Conservation (phyloP, 768 basidiomycete species). For the Artomyces pyxidatus region DNA sequence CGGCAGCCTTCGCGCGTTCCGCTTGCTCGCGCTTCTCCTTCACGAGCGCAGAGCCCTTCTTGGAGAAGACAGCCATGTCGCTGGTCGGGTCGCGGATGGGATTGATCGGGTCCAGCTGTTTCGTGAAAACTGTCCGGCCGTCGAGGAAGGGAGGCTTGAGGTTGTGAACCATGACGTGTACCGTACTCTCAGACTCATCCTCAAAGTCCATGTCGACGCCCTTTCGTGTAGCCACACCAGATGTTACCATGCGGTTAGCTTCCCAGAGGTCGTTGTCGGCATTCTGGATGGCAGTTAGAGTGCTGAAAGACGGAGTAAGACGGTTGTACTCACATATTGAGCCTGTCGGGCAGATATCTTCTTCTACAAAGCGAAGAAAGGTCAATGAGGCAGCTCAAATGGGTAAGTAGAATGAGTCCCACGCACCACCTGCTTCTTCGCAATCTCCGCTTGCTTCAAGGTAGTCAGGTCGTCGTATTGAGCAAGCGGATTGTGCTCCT, state of each 20-base stretch:
- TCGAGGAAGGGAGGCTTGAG: conserved; percentile 97
- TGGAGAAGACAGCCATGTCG: conserved; percentile 93
- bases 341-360: conserved; percentile 92
- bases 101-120: conserved; percentile 94
- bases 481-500: conserved; percentile 86
- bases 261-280: conserved; percentile 99
- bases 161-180: conserved; percentile 96
- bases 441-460: conserved; percentile 66
- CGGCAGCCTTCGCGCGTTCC: conserved; percentile 92
- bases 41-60: conserved; percentile 92
- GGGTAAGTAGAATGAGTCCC: conserved; percentile 12
- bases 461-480: conserved; percentile 83
- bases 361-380: too few relatives aligned
- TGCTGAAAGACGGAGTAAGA: not conserved
- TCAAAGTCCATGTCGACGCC: conserved; percentile 90
- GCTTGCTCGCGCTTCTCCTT: conserved; percentile 96
- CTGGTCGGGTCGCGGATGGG: conserved; percentile 90
- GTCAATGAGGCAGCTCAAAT: too few relatives aligned
- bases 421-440: conserved; percentile 64
- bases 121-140: conserved; percentile 91
- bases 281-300: conserved; percentile 45
- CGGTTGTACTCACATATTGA: conserved; percentile 66
- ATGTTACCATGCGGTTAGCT: conserved; percentile 94
- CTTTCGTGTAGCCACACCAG: conserved; percentile 85
- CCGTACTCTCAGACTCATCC: conserved; percentile 92